phyloP scores from a whole-genome alignment of 805 yeast species.

The Candida chauliodis region DNA sequence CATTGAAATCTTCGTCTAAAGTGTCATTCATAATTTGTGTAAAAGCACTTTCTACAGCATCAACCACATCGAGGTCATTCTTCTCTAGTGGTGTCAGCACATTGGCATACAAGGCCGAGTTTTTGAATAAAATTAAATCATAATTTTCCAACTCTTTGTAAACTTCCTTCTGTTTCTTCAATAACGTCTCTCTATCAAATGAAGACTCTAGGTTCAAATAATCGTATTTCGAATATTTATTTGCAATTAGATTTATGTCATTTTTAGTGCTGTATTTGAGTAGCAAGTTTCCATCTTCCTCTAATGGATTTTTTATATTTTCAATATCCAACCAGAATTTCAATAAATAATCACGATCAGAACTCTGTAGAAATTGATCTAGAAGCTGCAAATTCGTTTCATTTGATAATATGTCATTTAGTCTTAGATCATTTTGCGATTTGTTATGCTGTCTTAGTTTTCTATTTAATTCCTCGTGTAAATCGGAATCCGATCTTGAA shows the following conservation, averaged over 20 bases:
- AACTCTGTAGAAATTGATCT: slow-evolving; percentile 17
- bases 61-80: slow-evolving; percentile 37
- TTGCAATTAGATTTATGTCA: slow-evolving; percentile 51
- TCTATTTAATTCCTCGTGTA: background rate
- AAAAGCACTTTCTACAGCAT: slow-evolving; percentile 67
- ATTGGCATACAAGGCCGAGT: slow-evolving; percentile 2
- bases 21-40: slow-evolving; percentile 48
- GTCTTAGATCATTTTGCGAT: slow-evolving; percentile 43
- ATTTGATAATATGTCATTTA: slow-evolving; percentile 46
- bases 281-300: slow-evolving; percentile 38
- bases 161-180: slow-evolving; percentile 54
- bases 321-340: slow-evolving; percentile 70
- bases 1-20: slow-evolving; percentile 1
- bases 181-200: slow-evolving; percentile 22
- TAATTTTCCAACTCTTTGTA: slow-evolving; percentile 47
- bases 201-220: background rate
- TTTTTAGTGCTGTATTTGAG: slow-evolving; percentile 45
- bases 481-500: background rate
- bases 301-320: slow-evolving; percentile 68
- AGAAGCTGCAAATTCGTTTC: slow-evolving; percentile 38
- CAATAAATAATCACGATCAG: slow-evolving; percentile 28
- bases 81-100: background rate
- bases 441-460: background rate
- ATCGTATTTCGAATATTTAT: slow-evolving; percentile 11
- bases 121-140: slow-evolving; percentile 58